phyloP scores from a whole-genome alignment of 352 stramenopile species.

The Phytophthora rubi region DNA sequence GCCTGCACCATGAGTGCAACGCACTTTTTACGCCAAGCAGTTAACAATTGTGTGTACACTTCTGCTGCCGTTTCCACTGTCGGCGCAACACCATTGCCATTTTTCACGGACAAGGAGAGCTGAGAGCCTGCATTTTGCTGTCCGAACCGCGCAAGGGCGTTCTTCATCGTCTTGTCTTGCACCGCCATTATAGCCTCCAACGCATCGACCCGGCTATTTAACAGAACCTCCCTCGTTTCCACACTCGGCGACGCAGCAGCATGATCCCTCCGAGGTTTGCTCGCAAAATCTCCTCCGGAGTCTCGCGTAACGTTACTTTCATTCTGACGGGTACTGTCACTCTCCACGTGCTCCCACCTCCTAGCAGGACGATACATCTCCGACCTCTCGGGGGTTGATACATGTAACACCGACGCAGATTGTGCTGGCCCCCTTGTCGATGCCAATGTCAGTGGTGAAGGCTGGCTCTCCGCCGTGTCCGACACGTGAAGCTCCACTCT shows the following conservation, averaged over 20 bases:
- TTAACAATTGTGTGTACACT: constrained; percentile 26
- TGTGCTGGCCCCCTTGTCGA: neutral
- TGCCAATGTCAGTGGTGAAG: constrained; percentile 4
- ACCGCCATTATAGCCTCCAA: constrained; percentile 65
- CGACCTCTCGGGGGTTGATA: neutral
- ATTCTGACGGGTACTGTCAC: constrained; percentile 3
- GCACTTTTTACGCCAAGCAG: constrained; percentile 64
- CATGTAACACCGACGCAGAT: neutral
- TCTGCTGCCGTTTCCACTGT: constrained; percentile 16
- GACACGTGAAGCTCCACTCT: neutral
- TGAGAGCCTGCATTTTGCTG: constrained; percentile 8
- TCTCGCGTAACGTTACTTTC: neutral
- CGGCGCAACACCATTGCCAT: constrained; percentile 1
- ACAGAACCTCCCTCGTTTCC: constrained; percentile 26
- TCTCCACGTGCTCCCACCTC: neutral
- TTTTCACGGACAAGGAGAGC: constrained; percentile 8
- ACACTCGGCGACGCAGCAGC: neutral
- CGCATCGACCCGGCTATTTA: constrained; percentile 55
- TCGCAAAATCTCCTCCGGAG: neutral
- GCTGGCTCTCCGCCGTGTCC: constrained; percentile 3
- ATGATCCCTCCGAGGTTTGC: neutral
- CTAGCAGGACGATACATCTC: neutral
- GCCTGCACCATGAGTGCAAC: constrained; percentile 66
- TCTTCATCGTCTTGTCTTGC: constrained; percentile 60
- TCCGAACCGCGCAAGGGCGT: constrained; percentile 39